Base-by-base conservation (phyloP, 257 asterid species). In the Forsythia viridissima region DNA sequence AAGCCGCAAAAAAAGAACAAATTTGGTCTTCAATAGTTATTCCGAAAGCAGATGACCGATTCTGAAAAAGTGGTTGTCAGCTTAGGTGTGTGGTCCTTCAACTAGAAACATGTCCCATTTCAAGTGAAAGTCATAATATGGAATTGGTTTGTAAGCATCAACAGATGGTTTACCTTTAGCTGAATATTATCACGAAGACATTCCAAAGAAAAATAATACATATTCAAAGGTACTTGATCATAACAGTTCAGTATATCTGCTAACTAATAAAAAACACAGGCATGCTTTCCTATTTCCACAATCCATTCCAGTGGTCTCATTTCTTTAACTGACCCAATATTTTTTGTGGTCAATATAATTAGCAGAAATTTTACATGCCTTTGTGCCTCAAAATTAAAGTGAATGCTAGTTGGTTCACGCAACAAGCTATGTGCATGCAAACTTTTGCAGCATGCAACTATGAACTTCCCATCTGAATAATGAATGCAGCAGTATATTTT, bases 71-170 rank as follows among this genome's bases (percentile, higher is more conserved):
- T 16, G 77, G 43, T 69, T 63, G 16, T 44, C 44, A 73, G 78
- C 61, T 59, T 71, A 75, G 40, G 36, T 21, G 9, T 36, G 80
- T 70, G 81, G 83, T 75, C 65, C 79, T 70, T 73, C 48, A 57
- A 59, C 82, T 69, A 24, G 74, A 80, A 76, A 67, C 41, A 69
- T 69, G 48, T 73, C 9, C 3, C 44, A 51, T 20, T 51, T 75
- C 72, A 57, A 55, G 55, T 43, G 46, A 30, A 57, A 51, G 68
- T 34, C 68, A 46, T 61, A 66, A 55, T 21, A 75, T 63, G 71
- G 73, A 65, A 68, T 66, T 41, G 44, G 37, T 78, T 72, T 79
- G 34, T 37, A 41, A 78, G 70, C 74, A 63, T 52, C 8, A 76
- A 40, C 73, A 81, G 71, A 39, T 36, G 24, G 57, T 21, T 52